phyloP scores from a whole-genome alignment of 2,329 filamentous ascomycete species.

The Hansfordia pulvinata region DNA sequence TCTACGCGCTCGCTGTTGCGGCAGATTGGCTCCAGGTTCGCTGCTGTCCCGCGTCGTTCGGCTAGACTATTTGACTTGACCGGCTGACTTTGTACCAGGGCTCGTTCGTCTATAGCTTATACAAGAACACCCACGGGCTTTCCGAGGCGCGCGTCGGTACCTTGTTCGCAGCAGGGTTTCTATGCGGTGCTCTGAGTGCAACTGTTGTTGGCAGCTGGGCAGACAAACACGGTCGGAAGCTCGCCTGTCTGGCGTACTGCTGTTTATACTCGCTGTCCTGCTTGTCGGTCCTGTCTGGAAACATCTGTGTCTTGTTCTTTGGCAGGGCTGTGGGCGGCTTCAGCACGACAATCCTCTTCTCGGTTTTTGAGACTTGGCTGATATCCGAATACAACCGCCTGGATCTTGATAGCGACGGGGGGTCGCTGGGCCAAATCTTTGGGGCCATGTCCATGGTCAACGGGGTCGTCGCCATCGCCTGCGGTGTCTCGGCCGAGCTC shows the following conservation, averaged over 20 bases:
- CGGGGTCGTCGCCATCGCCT: conserved; percentile 38
- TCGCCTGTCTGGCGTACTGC: conserved; percentile 39
- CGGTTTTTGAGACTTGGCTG: conserved; percentile 47
- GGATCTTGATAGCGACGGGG: conserved; percentile 25
- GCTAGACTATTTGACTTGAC: neutral
- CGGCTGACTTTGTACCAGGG: neutral
- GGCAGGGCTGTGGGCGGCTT: conserved; percentile 42
- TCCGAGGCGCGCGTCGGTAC: conserved; percentile 28
- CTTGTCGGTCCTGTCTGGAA: conserved; percentile 31
- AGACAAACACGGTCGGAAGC: conserved; percentile 32
- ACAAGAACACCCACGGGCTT: conserved; percentile 28
- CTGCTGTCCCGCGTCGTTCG: neutral
- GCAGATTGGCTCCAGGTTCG: conserved; percentile 20
- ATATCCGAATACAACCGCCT: conserved; percentile 38
- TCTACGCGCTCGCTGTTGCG: conserved; percentile 13
- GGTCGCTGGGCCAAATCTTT: conserved; percentile 35
- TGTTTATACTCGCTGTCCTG: conserved; percentile 35
- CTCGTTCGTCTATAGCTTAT: conserved; percentile 29
- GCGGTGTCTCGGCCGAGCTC: conserved; percentile 36
- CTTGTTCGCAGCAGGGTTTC: conserved; percentile 31
- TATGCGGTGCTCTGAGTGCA: conserved; percentile 31
- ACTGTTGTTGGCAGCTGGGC: conserved; percentile 23
- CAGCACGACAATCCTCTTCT: conserved; percentile 42
- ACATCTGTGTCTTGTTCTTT: conserved; percentile 29
- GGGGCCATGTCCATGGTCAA: conserved; percentile 38